Evolutionary conservation across 495 filamentous ascomycete genomes (phyloP), one percentile per base, ranked within the genome.

Genomic region (Aspergillus biplanus): DNA sequence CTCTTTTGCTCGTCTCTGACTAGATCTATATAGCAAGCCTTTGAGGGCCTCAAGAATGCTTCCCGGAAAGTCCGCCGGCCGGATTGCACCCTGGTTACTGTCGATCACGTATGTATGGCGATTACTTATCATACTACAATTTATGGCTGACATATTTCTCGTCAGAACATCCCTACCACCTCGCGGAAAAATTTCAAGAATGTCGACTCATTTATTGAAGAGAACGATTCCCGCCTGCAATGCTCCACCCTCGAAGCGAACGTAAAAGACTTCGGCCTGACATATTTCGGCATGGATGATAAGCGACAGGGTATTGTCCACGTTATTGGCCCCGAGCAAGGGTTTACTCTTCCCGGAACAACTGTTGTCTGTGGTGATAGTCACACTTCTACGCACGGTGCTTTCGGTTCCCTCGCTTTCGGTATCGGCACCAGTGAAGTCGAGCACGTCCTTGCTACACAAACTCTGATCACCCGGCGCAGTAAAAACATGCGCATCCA

Each of bases 401-500:
- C 95, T 42, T 99, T 99, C 68, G 95, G 95, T 62, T 85, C 95
- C 65, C 86, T 98, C 35, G 95, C 95, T 34, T 97, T 97, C 71
- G 95, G 95, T 75, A 99, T 99, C 74, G 95, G 95, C 67, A 99
- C 95, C 58, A 94, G 90, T 75, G 95, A 99, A 79, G 95, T 99
- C 66, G 95, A 99, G 84, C 95, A 99, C 77, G 95, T 99, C 56
- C 86, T 99, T 49, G 95, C 95, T 33, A 98, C 95, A 42, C 94
- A 98, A 72, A 96, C 91, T 46, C 82, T 99, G 52, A 93, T 99
- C 75, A 97, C 92, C 61, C 89, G 91, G 76, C 85, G 92, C 68
- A 96, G 90, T 79, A 98, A 97, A 82, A 99, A 99, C 82, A 98
- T 99, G 94, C 88, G 92, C 67, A 87, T 99, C 71, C 90, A 96